These are phyloP conservation scores for Xeromyces bisporus DNA, from an alignment of 495 filamentous ascomycete genomes.

Conservation along the genomic window DNA sequence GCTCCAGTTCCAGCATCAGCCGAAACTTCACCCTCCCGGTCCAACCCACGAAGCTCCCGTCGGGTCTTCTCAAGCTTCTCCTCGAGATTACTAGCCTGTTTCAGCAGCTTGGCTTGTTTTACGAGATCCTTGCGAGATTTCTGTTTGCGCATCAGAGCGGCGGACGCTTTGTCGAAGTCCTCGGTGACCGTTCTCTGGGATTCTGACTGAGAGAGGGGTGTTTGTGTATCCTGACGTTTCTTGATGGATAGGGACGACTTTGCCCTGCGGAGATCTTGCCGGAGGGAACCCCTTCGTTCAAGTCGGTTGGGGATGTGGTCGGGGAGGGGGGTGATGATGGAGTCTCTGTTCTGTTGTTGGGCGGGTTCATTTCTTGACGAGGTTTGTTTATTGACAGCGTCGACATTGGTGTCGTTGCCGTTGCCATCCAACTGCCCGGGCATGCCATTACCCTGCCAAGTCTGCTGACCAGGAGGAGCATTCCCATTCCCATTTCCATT, in stretches of 20 bases:
- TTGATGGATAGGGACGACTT: conserved; percentile 16
- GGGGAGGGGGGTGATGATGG: conserved; percentile 1
- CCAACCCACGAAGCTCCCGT: conserved; percentile 39
- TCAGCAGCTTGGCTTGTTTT: conserved; percentile 43
- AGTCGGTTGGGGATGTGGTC: conserved; percentile 8
- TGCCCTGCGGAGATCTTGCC: conserved; percentile 22
- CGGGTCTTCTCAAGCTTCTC: conserved; percentile 41
- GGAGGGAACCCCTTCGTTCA: conserved; percentile 12
- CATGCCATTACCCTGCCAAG: conserved; percentile 25
- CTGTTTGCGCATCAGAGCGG: conserved; percentile 27
- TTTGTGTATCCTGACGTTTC: conserved; percentile 5
- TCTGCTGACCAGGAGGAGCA: conserved; percentile 15
- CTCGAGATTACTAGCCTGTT: conserved; percentile 50
- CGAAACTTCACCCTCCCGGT: conserved; percentile 20
- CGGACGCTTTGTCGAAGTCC: conserved; percentile 6
- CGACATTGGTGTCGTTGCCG: neutral
- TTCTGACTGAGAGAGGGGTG: conserved; percentile 3
- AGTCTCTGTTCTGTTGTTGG: neutral
- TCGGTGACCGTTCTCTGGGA: conserved; percentile 3
- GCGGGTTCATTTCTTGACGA: conserved; percentile 2
- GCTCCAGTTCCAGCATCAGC: no score
- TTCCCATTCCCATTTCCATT: neutral
- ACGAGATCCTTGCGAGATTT: conserved; percentile 43
- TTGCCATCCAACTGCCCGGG: conserved; percentile 20
- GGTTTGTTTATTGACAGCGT: neutral